Conservation (phyloP, 2,329 filamentous ascomycete genomes). For the Phialophora macrospora region DNA sequence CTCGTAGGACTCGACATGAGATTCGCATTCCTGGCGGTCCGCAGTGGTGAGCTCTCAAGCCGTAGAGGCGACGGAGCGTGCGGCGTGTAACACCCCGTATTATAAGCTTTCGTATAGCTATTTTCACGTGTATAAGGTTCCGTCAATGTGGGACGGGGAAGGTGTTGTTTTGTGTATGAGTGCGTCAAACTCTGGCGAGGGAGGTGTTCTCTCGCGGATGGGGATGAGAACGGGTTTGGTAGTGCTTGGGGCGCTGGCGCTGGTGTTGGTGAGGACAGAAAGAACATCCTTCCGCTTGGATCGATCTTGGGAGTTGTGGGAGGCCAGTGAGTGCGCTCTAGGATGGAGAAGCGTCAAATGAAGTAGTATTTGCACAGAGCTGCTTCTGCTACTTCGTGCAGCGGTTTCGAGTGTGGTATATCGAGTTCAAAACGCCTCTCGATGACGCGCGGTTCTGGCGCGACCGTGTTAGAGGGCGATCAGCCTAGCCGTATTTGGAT, state of each 20-base stretch:
- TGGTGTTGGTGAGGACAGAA: slow-evolving; percentile 10
- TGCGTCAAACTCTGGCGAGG: background rate
- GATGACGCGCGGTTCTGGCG: slow-evolving; percentile 11
- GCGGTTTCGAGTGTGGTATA: background rate
- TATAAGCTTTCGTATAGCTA: slow-evolving; percentile 10
- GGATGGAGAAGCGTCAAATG: background rate
- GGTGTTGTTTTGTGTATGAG: background rate
- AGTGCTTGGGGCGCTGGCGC: background rate
- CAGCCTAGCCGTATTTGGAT: background rate
- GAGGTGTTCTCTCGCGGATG: background rate
- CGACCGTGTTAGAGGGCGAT: slow-evolving; percentile 5
- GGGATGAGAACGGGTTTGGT: background rate
- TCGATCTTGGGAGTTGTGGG: background rate
- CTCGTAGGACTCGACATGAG: slow-evolving; percentile 25
- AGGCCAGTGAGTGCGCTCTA: background rate
- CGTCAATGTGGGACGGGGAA: background rate
- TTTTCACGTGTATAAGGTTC: background rate
- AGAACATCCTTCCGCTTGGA: slow-evolving; percentile 5
- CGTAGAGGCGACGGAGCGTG: slow-evolving; percentile 21
- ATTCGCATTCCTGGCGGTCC: slow-evolving; percentile 38
- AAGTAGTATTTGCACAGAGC: too few species aligned
- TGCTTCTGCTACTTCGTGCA: background rate
- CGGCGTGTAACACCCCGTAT: slow-evolving; percentile 15
- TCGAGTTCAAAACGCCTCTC: background rate
- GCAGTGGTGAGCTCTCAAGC: slow-evolving; percentile 29